Evolutionary conservation across 75 land plant species (phyloP), one percentile per base, ranked within the genome.

Genomic region (Gnetum montanum): DNA sequence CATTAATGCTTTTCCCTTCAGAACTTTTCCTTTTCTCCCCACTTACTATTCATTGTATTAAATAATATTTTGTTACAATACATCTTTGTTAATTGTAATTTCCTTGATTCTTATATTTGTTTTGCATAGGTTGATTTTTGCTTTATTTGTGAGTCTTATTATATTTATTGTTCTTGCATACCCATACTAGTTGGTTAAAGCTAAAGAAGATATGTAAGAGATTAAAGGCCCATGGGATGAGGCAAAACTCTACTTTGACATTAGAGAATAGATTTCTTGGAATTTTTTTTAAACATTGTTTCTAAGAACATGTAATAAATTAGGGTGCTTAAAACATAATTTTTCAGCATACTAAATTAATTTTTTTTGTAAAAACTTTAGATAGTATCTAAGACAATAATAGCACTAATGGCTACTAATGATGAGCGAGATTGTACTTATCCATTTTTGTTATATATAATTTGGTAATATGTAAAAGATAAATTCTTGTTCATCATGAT

Each of bases 181-280:
- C 40, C 98, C 98, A 11, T 84, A 78, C 37, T 93, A 90, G 98
- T 77, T 93, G 49, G 75, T 93, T 23, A 70, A 70, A 59, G 77
- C 85, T 19, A 95, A 93, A 45, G 81, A 79, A 54, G 88, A 82
- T 62, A 93, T 88, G 65, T 88, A 88, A 69, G 98, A 89, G 80
- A 89, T 89, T 25, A 89, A 89, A 71, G 95, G 95, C 31, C 95
- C 95, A 7, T 89, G 95, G 95, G 98, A 93, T 70, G 98, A 93
- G 69, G 98, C 95, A 34, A 93, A 93, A 63, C 84, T 92, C 1
- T 93, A 95, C 61, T 93, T 93, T 73, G 88, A 88, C 54, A 79
- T 83, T 15, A 79, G 65, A 56, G 86, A 83, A 2, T 82, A 63
- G 70, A n/a, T n/a, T n/a, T n/a, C n/a, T n/a, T n/a, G n/a, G n/a